Evolutionary conservation across 768 basidiomycete genomes (phyloP), one percentile per base, ranked within the genome.

Genomic region (Mycena crocata): DNA sequence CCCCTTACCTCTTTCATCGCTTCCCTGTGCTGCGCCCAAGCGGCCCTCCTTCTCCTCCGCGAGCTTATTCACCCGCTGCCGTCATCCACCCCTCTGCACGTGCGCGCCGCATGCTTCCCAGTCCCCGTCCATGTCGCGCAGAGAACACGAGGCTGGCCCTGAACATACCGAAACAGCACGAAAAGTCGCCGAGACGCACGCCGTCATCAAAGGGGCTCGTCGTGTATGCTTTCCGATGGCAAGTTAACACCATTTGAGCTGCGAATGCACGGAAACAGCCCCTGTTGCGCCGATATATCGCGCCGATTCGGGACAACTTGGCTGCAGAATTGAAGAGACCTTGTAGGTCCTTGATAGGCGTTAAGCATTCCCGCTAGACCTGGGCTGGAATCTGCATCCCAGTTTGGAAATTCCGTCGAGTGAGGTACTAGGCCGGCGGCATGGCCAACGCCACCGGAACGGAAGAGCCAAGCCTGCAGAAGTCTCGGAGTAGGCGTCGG

Each of bases 201-300:
- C 56, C 48, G 62, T 21, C n/a, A 32, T 28, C 24, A 37, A 34
- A 31, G 44, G 54, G 19, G 26, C 39, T 14, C 60, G 46, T 52
- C 62, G 51, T 23, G 62, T 42, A 55, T 34, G 59, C 56, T 58
- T 63, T 55, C 46, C 59, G 49, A 51, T 61, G 54, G 12, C 39
- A 44, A 61, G 65, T 52, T 42, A 66, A 50, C 62, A 44, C 60
- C 42, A 23, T 48, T 59, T 49, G 57, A 65, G 48, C 44, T 21
- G 59, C 48, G 59, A 3, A 31, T n/a, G 54, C 28, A 52, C 46
- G 48, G 45, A 57, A 45, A 34, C 13, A 44, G 62, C 64, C 62
- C 63, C 63, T 69, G 49, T 62, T 58, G 68, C 68, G 68, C 64
- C 42, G 68, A 65, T 64, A 65, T 60, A 58, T 60, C 58, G 57